A percentile compares a stretch with the other conserved stretches of the same genome.
Conservation (phyloP, 23 red algal species). For the Agarophyton chilense region DNA sequence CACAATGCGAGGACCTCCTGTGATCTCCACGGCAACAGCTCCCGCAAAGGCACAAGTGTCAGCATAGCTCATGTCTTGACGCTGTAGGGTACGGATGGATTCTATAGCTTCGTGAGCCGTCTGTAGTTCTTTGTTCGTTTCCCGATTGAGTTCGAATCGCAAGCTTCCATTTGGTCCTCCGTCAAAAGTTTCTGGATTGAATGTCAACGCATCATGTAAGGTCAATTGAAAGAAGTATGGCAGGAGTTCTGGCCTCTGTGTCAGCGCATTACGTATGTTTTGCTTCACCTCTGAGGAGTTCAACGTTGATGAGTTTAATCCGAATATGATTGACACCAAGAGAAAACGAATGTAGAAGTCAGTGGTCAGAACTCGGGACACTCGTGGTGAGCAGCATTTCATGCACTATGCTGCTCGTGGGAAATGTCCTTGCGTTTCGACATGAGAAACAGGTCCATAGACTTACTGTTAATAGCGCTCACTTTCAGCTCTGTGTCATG, state of each 20-base stretch:
- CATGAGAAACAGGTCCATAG: background rate
- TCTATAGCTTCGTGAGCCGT: conserved; percentile 72
- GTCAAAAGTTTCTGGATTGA: conserved; percentile 66
- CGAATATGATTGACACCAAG: background rate
- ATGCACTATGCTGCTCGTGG: background rate
- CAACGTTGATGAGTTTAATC: background rate
- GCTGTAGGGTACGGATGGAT: conserved; percentile 30
- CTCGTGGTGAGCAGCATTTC: background rate
- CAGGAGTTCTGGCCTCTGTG: conserved; percentile 75
- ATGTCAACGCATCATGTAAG: conserved; percentile 88
- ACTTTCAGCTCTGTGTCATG: conserved; percentile 52
- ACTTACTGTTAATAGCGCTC: conserved; percentile 73
- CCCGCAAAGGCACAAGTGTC: conserved; percentile 96
- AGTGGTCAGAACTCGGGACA: background rate
- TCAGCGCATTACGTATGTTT: conserved; percentile 84
- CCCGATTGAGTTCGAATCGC: conserved; percentile 69
- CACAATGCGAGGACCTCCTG: conserved; percentile 87
- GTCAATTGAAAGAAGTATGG: conserved; percentile 73
- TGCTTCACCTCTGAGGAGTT: conserved; percentile 76
- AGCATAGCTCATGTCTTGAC: conserved; percentile 83
- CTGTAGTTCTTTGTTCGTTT: conserved; percentile 46
- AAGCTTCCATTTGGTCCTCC: conserved; percentile 92
- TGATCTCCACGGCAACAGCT: conserved; percentile 88
- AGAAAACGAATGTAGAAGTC: background rate
- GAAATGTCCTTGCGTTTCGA: background rate